phyloP scores from a whole-genome alignment of 768 basidiomycete genomes.

The Trametes meyenii region DNA sequence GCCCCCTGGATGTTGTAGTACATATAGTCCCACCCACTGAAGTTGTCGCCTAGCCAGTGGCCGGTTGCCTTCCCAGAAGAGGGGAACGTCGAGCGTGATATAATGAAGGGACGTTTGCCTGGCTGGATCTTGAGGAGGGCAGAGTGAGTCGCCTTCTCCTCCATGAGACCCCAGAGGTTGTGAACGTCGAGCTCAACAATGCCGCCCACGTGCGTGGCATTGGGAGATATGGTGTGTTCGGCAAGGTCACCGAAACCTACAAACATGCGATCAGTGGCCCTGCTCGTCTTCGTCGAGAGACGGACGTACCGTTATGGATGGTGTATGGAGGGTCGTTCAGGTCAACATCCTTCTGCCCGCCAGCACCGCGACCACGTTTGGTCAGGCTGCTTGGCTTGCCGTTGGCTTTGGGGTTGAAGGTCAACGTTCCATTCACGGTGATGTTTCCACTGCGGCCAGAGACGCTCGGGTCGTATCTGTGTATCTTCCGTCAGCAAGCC shows the following conservation, averaged over 20 bases:
- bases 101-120: conserved; percentile 69
- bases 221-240: conserved; percentile 59
- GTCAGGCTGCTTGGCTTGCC: conserved; percentile 40
- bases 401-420: conserved; percentile 54
- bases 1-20: conserved; percentile 71
- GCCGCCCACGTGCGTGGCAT: conserved; percentile 68
- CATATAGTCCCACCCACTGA: conserved; percentile 74
- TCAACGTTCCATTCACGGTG: conserved; percentile 66
- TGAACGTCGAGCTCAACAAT: conserved; percentile 68
- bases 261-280: background rate
- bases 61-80: conserved; percentile 72
- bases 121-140: conserved; percentile 56
- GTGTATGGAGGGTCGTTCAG: conserved; percentile 64
- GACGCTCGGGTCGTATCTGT: conserved; percentile 63
- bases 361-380: conserved; percentile 54
- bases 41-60: conserved; percentile 82
- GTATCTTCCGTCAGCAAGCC: conserved; percentile 33
- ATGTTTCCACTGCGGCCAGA: conserved; percentile 77
- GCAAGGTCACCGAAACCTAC: conserved; percentile 55
- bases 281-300: background rate
- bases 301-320: conserved; percentile 64
- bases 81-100: conserved; percentile 71
- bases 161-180: conserved; percentile 73
- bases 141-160: conserved; percentile 63
- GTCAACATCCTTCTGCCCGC: conserved; percentile 47